Conservation (phyloP, 345 rosid genomes). For the Eucalyptus microcorys region DNA sequence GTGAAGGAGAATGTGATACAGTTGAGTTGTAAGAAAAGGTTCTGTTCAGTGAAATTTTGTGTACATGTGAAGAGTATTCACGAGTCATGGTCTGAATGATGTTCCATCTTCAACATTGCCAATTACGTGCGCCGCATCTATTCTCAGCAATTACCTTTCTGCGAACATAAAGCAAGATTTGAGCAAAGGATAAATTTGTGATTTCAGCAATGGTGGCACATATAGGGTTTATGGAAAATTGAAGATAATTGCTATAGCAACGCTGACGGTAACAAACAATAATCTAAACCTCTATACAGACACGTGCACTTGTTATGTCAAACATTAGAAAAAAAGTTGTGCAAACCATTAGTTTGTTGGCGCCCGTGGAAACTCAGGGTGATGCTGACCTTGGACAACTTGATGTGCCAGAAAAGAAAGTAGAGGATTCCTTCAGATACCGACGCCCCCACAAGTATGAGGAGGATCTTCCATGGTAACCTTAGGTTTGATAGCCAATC, state of each 20-base stretch:
- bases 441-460: background rate
- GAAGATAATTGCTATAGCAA: background rate
- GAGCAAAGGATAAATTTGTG: background rate
- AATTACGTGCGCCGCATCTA: too few relatives aligned
- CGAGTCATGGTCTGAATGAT: background rate
- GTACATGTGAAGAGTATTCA: background rate
- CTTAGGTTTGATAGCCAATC: background rate
- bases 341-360: background rate
- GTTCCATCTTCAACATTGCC: background rate
- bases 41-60: background rate
- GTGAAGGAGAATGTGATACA: background rate
- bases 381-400: background rate
- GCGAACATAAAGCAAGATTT: too few relatives aligned
- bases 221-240: background rate
- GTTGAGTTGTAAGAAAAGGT: background rate
- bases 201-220: background rate
- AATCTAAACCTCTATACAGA: background rate
- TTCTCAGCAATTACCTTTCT: too few relatives aligned
- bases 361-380: too few relatives aligned
- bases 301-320: background rate
- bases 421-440: background rate
- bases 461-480: background rate
- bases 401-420: background rate
- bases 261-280: background rate
- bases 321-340: background rate